Evolutionary conservation across 768 basidiomycete species (phyloP), one percentile per base, ranked within the genome.

Genomic region (Xerocomus spinulosus): DNA sequence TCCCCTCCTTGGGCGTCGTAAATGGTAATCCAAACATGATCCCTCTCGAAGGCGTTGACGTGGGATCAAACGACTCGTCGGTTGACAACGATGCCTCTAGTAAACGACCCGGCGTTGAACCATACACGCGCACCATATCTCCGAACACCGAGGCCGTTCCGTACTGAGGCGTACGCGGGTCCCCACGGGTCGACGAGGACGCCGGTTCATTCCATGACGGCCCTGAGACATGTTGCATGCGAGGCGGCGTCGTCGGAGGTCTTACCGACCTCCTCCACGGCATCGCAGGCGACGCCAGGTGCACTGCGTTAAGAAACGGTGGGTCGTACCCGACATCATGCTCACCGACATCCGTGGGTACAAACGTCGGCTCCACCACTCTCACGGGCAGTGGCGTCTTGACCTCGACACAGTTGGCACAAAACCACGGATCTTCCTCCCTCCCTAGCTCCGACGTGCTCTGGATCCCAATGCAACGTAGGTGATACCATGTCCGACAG

Each of bases 401-500:
- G 67, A 25, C 67, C 52, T 54, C 78, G 60, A 56, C 89, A 81
- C 49, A 72, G 68, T 43, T 70, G 63, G 65, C 87, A 85, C 65
- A 67, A 64, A 76, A 92, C 88, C 89, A 92, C 1, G 80, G 80
- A 55, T 89, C 87, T 56, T 89, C 85, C 59, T 87, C 86, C 41
- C 67, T 76, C 7, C 87, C 89, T 14, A 91, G 71, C 43, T 88
- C 81, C 10, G 74, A 66, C 28, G 80, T 74, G 55, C 73, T 75
- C 43, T 67, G 68, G 55, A 92, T 85, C 43, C 87, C 88, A 30
- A 92, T 82, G 64, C 89, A 92, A 36, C 79, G 68, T 26, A 89
- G 73, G 66, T 92, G 89, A 60, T 85, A 91, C 89, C 89, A 92
- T 14, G 73, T 82, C 60, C 79, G 73, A 63, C 89, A 92, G 4